These are phyloP conservation scores for Microdochium paspali DNA, from an alignment of 2,329 filamentous ascomycete species.

Conservation along the genomic window DNA sequence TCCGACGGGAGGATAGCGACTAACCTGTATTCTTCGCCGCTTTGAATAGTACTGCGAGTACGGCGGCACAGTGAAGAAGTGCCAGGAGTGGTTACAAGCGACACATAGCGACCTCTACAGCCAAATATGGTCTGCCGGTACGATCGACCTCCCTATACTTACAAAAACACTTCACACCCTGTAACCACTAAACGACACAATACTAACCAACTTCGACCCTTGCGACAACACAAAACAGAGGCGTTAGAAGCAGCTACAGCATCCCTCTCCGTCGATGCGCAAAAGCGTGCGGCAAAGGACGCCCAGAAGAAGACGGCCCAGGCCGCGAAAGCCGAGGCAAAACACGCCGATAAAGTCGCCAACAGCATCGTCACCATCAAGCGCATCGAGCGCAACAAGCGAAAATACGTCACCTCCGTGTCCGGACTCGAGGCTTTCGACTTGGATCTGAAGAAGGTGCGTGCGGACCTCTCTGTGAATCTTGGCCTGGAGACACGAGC, in stretches of 20 bases:
- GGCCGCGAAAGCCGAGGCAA: slow-evolving; percentile 77
- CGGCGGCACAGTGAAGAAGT: slow-evolving; percentile 92
- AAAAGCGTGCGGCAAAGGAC: slow-evolving; percentile 92
- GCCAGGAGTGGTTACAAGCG: slow-evolving; percentile 86
- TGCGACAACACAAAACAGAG: slow-evolving; percentile 44
- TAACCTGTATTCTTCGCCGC: too few species aligned
- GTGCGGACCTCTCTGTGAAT: too few species aligned
- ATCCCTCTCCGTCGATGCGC: slow-evolving; percentile 78
- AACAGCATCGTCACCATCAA: slow-evolving; percentile 83
- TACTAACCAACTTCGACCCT: too few species aligned
- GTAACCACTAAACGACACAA: too few species aligned
- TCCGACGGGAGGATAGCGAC: too few species aligned
- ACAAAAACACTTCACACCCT: too few species aligned
- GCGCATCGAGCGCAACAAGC: slow-evolving; percentile 95
- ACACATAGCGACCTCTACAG: slow-evolving; percentile 66
- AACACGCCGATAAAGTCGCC: slow-evolving; percentile 73
- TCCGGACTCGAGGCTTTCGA: slow-evolving; percentile 84
- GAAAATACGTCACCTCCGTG: slow-evolving; percentile 93
- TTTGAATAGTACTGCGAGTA: slow-evolving; percentile 88
- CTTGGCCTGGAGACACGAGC: too few species aligned
- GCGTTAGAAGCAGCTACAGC: slow-evolving; percentile 77
- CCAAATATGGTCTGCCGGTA: slow-evolving; percentile 79
- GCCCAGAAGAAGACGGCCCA: slow-evolving; percentile 95
- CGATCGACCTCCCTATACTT: slow-evolving; percentile 7
- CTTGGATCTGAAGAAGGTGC: slow-evolving; percentile 79